Conservation (phyloP, 2,329 filamentous ascomycete species). For the Kalaharituber pfeilii region DNA sequence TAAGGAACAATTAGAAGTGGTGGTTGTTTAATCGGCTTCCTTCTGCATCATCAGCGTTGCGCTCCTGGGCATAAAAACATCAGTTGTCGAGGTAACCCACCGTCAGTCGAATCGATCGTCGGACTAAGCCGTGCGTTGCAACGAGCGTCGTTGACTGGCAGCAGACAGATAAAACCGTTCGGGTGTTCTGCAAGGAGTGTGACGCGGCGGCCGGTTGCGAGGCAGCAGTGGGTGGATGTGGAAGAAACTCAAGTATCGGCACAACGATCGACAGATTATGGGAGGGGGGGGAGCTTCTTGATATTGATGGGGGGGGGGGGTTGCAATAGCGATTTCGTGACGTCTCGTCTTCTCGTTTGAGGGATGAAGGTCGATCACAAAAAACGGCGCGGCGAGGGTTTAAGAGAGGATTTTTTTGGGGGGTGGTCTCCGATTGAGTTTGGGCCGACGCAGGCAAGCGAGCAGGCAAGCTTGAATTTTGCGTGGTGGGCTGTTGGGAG, state of each 20-base stretch:
- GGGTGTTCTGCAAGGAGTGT: not conserved
- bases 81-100: not conserved
- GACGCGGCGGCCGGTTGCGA: not conserved
- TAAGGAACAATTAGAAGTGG: not conserved
- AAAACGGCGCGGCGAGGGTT: constrained; percentile 1
- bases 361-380: constrained; percentile 3
- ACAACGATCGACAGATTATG: not conserved
- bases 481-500: not conserved
- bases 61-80: not conserved
- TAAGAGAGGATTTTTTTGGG: not conserved
- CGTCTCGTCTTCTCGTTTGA: constrained; percentile 2
- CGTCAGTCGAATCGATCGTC: not conserved
- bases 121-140: not conserved
- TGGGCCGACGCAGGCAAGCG: constrained; percentile 2
- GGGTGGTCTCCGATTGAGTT: not conserved
- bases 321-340: constrained; percentile 1
- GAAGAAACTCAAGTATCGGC: not conserved
- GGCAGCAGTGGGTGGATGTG: not conserved
- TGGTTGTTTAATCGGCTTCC: not conserved
- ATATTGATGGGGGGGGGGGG: not conserved
- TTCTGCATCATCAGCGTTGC: not conserved
- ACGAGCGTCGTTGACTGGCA: not conserved
- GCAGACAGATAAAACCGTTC: not conserved
- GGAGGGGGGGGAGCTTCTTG: not conserved
- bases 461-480: constrained; percentile 3